Evolutionary conservation across 2,329 filamentous ascomycete species (phyloP).

Genomic region (Neurospora sp.): DNA sequence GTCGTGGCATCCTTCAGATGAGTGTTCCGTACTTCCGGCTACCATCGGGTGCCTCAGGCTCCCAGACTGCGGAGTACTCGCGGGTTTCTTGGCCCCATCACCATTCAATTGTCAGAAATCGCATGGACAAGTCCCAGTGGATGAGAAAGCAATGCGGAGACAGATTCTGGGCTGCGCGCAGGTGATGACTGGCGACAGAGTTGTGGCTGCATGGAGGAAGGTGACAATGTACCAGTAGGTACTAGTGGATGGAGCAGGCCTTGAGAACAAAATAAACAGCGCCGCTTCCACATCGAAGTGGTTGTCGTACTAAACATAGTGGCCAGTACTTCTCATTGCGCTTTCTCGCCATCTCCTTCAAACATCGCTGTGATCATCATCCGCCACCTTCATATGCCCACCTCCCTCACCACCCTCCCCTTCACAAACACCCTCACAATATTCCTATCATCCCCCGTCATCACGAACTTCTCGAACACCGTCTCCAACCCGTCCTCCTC

Average conservation of each 20-base stretch:
- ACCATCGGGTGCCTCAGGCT: background rate
- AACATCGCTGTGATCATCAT: background rate
- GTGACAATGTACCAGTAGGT: no score
- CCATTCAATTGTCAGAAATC: background rate
- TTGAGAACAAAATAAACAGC: no score
- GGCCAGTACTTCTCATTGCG: no score
- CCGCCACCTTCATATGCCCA: background rate
- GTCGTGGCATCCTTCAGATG: background rate
- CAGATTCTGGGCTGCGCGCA: no score
- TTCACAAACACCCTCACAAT: conserved; percentile 44
- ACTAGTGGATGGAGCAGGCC: no score
- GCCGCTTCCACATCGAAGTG: no score
- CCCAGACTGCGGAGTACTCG: background rate
- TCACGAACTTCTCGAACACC: conserved; percentile 53
- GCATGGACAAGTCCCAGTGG: background rate
- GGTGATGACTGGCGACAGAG: no score
- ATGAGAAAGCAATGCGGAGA: background rate
- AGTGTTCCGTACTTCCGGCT: background rate
- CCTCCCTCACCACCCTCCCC: conserved; percentile 25
- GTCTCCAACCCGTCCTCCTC: conserved; percentile 34
- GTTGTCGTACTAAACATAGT: no score
- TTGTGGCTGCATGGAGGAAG: no score
- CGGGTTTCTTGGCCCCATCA: background rate
- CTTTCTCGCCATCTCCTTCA: no score
- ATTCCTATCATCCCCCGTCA: conserved; percentile 57